Conservation (phyloP, 805 yeast species). For the Ascoidea tarda region DNA sequence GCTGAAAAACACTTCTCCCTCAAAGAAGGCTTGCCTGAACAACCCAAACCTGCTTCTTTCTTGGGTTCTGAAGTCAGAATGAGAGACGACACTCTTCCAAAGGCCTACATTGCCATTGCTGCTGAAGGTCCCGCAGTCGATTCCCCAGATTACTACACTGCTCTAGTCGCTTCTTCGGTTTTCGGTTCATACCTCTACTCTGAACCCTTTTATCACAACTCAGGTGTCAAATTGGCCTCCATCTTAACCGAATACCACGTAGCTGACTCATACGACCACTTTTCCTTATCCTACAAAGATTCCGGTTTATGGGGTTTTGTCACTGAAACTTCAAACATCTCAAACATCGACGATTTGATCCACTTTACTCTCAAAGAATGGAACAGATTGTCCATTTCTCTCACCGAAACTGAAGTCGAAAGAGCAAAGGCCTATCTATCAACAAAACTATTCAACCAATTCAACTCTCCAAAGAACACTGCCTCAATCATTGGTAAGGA, state of each 20-base stretch:
- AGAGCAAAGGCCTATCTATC: slow-evolving; percentile 65
- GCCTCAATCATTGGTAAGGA: slow-evolving; percentile 45
- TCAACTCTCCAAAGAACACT: slow-evolving; percentile 34
- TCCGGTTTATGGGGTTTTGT: slow-evolving; percentile 78
- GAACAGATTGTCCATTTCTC: slow-evolving; percentile 69
- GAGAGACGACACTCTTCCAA: slow-evolving; percentile 79
- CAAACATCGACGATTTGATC: slow-evolving; percentile 55
- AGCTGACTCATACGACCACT: slow-evolving; percentile 59
- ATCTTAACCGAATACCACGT: slow-evolving; percentile 59
- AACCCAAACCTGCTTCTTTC: slow-evolving; percentile 42
- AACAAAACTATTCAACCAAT: slow-evolving; percentile 38
- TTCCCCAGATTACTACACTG: slow-evolving; percentile 54
- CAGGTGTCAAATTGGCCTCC: slow-evolving; percentile 59
- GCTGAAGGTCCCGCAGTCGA: slow-evolving; percentile 53
- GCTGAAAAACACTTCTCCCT: slow-evolving; percentile 35
- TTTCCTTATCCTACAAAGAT: slow-evolving; percentile 59
- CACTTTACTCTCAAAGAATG: slow-evolving; percentile 79
- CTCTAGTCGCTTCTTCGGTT: slow-evolving; percentile 59
- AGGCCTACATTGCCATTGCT: slow-evolving; percentile 66
- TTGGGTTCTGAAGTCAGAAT: slow-evolving; percentile 79
- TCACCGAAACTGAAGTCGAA: slow-evolving; percentile 65
- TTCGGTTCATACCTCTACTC: slow-evolving; percentile 40
- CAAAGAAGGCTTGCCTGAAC: slow-evolving; percentile 36
- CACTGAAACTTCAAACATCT: slow-evolving; percentile 47
- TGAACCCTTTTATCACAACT: slow-evolving; percentile 40